Evolutionary conservation across 306 rosid species (phyloP).

Genomic region (Rosa rugosa): DNA sequence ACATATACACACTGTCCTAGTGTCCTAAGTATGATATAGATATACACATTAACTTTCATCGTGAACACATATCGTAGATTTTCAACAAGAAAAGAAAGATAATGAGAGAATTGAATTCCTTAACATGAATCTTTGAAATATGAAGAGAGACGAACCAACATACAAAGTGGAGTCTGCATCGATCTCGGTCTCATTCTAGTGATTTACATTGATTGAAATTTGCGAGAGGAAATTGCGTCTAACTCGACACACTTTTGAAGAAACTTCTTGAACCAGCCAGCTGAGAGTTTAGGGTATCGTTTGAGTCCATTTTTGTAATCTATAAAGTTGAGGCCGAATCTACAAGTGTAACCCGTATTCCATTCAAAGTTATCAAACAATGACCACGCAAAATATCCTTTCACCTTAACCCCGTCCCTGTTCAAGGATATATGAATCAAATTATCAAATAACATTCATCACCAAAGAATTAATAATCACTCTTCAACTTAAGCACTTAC

Average conservation of each 20-base stretch:
- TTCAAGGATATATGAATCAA: not conserved
- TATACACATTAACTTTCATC: no score
- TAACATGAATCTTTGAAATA: not conserved
- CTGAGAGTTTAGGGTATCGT: conserved; percentile 52
- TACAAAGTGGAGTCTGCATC: not conserved
- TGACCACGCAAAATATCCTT: conserved; percentile 64
- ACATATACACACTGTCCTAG: no score
- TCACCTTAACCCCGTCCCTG: conserved; percentile 54
- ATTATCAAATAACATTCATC: not conserved
- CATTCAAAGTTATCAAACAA: conserved; percentile 67
- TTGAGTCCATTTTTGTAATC: conserved; percentile 41
- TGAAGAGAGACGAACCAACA: not conserved
- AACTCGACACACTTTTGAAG: conserved; percentile 19
- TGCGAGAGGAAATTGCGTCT: not conserved
- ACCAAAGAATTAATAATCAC: not conserved
- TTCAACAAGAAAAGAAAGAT: not conserved
- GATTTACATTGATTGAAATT: not conserved
- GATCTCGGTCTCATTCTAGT: not conserved
- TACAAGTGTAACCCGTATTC: conserved; percentile 36
- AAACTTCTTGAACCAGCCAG: conserved; percentile 51
- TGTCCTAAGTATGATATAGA: no score
- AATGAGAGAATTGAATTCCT: not conserved
- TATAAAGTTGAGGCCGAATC: conserved; percentile 54
- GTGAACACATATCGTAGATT: no score
- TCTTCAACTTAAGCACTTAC: conserved; percentile 24